A percentile compares a stretch with the other conserved stretches of the same genome.
phyloP scores from a whole-genome alignment of 495 filamentous ascomycete species.

The Aspergillus ostianus region DNA sequence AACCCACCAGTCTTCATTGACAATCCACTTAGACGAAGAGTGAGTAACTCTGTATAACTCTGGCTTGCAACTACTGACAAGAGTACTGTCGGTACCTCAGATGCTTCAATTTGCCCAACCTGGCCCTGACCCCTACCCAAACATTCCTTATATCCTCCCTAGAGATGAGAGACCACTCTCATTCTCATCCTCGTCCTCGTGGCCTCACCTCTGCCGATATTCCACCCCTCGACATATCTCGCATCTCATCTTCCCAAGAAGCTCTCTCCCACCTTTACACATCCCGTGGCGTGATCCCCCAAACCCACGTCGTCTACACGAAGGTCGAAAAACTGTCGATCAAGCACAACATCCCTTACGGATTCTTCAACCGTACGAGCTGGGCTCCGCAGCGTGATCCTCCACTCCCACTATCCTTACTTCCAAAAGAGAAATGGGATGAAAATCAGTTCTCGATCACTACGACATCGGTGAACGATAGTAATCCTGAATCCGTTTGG shows the following conservation, averaged over 20 bases:
- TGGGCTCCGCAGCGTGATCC: conserved; percentile 42
- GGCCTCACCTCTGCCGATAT: conserved; percentile 7
- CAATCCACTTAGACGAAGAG: conserved; percentile 44
- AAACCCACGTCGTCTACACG: conserved; percentile 49
- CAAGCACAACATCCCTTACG: conserved; percentile 40
- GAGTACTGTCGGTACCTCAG: conserved; percentile 15
- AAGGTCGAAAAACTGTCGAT: conserved; percentile 44
- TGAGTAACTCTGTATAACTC: conserved; percentile 17
- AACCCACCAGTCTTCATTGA: conserved; percentile 24
- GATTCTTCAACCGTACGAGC: conserved; percentile 49
- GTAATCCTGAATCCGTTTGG: conserved; percentile 23
- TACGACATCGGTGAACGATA: conserved; percentile 12
- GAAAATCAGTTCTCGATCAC: conserved; percentile 38
- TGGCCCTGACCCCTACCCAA: conserved; percentile 41
- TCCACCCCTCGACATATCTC: conserved; percentile 21
- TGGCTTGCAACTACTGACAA: not conserved
- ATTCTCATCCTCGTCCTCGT: too few relatives aligned
- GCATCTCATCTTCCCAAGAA: conserved; percentile 24
- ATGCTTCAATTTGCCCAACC: conserved; percentile 48
- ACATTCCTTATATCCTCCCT: conserved; percentile 31
- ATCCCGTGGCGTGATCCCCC: conserved; percentile 7
- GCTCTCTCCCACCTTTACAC: conserved; percentile 24
- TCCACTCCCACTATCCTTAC: conserved; percentile 24
- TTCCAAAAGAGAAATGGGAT: conserved; percentile 40
- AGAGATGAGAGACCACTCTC: not conserved